Base-by-base conservation (phyloP, 1,139 yeast species). In the Arxiozyma bovina region DNA sequence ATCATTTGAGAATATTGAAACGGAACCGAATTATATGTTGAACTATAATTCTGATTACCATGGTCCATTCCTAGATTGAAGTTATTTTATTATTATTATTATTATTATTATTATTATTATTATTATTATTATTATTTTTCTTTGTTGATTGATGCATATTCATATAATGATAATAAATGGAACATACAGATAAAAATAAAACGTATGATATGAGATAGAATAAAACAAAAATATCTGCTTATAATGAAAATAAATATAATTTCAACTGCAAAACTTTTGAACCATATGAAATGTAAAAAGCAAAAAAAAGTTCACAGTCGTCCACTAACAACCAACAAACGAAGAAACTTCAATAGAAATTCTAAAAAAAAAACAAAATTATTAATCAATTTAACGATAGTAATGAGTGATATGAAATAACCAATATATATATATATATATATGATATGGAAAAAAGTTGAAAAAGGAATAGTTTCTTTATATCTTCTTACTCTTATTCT, bases 1-100 rank as follows among this genome's bases (percentile, higher is more conserved):
- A 40, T 22, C 45, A 50, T 51, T 23, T 45, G 25, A n/a, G 51
- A 42, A 27, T 54, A 43, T 30, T 46, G 47, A n/a, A 18, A 34
- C 9, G 47, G 49, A 34, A 17, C 42, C 1, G 18, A 8, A n/a
- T 34, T 46, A 21, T 30, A 34, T 34, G 48, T n/a, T 11, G 15
- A 46, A 8, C 41, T 34, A 15, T 17, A 20, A 21, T 46, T 46
- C 42, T 42, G 40, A 38, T 38, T 30, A 6, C 27, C 25, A 30
- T 18, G 18, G 12, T 23, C 12, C 20, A 40, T 5, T 5, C 42
- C n/a, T 15, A 34, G 12, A 18, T 45, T 45, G 5, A 17, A 8
- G 12, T 45, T 27, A n/a, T 45, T 30, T 46, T 46, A n/a, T 30
- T 8, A 27, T n/a, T 45, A 45, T 11, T 30, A 34, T 7, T 46